These are phyloP conservation scores for Cladosporium halotolerans DNA, from an alignment of 2,329 filamentous ascomycete species.

Conservation along the genomic window DNA sequence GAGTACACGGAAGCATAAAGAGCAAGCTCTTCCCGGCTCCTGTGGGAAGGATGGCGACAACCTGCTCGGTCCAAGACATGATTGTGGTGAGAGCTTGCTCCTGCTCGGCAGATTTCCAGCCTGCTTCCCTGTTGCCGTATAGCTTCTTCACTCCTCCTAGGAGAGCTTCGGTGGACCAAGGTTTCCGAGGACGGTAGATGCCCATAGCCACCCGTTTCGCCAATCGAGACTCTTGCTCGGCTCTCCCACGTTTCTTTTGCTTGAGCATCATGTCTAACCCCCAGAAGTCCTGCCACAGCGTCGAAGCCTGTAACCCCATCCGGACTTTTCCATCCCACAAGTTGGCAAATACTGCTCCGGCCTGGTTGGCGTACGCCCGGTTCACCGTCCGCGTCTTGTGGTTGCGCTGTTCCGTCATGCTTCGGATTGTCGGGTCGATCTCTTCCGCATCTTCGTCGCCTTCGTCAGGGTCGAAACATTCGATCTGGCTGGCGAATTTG, in stretches of 20 bases:
- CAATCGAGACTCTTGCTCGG: background rate
- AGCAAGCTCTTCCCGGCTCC: slow-evolving; percentile 14
- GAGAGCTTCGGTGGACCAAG: slow-evolving; percentile 8
- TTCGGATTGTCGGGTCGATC: background rate
- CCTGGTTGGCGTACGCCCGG: slow-evolving; percentile 13
- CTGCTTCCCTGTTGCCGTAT: background rate
- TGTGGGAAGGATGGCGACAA: slow-evolving; percentile 19
- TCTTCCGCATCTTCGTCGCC: slow-evolving; percentile 8
- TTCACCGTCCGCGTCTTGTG: slow-evolving; percentile 13
- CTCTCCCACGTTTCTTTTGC: slow-evolving; percentile 2
- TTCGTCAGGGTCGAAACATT: slow-evolving; percentile 3
- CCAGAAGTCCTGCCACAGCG: slow-evolving; percentile 14
- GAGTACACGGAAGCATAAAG: slow-evolving; percentile 21
- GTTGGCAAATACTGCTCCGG: slow-evolving; percentile 11
- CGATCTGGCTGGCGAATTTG: slow-evolving; percentile 13
- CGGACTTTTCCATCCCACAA: slow-evolving; percentile 12
- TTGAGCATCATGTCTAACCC: slow-evolving; percentile 10
- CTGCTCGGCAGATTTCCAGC: slow-evolving; percentile 11
- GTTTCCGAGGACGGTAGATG: slow-evolving; percentile 12
- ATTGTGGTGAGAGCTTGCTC: slow-evolving; percentile 20
- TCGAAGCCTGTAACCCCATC: slow-evolving; percentile 10
- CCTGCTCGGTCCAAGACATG: slow-evolving; percentile 15
- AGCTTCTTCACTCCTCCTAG: slow-evolving; percentile 1
- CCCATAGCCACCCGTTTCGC: slow-evolving; percentile 11
- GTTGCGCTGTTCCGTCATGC: slow-evolving; percentile 13